These are phyloP conservation scores for Heterobasidion annosum DNA, from an alignment of 1,284 basidiomycete genomes.

Conservation along the genomic window DNA sequence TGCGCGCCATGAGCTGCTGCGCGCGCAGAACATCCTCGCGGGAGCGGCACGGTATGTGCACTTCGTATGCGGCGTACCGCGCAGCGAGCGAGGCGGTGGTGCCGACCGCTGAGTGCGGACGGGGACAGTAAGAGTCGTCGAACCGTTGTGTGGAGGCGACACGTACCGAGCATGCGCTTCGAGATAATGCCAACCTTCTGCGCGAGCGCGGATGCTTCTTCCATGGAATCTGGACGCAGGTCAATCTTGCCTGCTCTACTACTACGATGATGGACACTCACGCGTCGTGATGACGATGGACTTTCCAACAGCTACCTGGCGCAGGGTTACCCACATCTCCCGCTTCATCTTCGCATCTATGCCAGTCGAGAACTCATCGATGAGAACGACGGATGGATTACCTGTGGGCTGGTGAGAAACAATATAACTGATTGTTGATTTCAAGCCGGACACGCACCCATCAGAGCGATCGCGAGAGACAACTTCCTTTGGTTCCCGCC, in stretches of 20 bases:
- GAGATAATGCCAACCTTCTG: conserved; percentile 68
- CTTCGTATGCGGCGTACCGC: conserved; percentile 68
- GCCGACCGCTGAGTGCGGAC: conserved; percentile 41
- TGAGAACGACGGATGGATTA: conserved; percentile 69
- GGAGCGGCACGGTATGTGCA: conserved; percentile 64
- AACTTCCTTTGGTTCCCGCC: conserved; percentile 80
- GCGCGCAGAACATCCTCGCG: conserved; percentile 48
- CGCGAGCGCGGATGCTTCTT: conserved; percentile 72
- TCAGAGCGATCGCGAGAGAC: conserved; percentile 69
- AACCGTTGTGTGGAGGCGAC: conserved; percentile 1
- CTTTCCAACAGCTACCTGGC: conserved; percentile 55
- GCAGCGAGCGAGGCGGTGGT: conserved; percentile 55
- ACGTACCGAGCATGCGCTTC: conserved; percentile 54
- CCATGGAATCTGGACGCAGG: conserved; percentile 59
- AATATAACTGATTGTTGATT: not conserved
- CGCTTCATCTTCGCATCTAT: conserved; percentile 79
- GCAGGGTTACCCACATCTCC: conserved; percentile 72
- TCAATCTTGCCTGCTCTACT: no score
- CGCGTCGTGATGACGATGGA: conserved; percentile 64
- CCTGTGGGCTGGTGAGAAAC: conserved; percentile 25
- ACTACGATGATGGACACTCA: conserved; percentile 21
- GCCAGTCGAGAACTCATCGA: conserved; percentile 80
- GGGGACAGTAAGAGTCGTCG: conserved; percentile 1
- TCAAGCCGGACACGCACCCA: conserved; percentile 34
- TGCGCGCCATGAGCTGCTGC: conserved; percentile 50